phyloP scores from a whole-genome alignment of 148 eudicot species.

The Rheum nobile region DNA sequence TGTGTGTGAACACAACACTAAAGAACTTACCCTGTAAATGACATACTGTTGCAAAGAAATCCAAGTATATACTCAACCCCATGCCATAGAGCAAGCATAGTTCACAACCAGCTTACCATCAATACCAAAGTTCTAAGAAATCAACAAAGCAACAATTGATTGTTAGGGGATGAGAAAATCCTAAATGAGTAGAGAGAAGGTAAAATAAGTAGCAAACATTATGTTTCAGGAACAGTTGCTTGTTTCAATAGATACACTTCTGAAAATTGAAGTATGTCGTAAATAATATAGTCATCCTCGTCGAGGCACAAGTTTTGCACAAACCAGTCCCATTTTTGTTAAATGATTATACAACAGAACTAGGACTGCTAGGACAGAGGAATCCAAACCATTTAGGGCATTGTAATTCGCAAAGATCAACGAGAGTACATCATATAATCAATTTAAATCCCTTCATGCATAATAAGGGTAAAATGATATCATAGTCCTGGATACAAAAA shows the following conservation, averaged over 20 bases:
- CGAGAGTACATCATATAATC: not conserved
- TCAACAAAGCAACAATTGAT: not conserved
- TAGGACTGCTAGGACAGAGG: not conserved
- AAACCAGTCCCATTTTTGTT: not conserved
- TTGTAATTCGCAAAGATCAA: not conserved
- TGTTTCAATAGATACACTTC: not conserved
- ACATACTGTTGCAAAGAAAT: not conserved
- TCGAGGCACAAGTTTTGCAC: not conserved
- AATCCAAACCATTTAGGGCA: not conserved
- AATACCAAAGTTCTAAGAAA: slow-evolving; percentile 72
- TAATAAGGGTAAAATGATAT: not conserved
- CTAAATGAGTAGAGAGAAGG: not conserved
- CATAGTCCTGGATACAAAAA: not conserved
- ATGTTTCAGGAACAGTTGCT: not conserved
- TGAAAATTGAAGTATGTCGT: not conserved
- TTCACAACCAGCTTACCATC: slow-evolving; percentile 81
- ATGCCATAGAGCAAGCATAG: slow-evolving; percentile 90
- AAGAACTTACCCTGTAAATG: slow-evolving; percentile 2
- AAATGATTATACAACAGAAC: not conserved
- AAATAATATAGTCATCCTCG: not conserved
- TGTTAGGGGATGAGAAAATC: not conserved
- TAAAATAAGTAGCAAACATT: not conserved
- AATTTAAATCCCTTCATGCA: not conserved
- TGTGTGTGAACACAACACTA: not conserved
- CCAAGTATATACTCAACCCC: slow-evolving; percentile 41